Evolutionary conservation across 1,284 basidiomycete genomes (phyloP).

Genomic region (Sanguinoderma infundibulare): DNA sequence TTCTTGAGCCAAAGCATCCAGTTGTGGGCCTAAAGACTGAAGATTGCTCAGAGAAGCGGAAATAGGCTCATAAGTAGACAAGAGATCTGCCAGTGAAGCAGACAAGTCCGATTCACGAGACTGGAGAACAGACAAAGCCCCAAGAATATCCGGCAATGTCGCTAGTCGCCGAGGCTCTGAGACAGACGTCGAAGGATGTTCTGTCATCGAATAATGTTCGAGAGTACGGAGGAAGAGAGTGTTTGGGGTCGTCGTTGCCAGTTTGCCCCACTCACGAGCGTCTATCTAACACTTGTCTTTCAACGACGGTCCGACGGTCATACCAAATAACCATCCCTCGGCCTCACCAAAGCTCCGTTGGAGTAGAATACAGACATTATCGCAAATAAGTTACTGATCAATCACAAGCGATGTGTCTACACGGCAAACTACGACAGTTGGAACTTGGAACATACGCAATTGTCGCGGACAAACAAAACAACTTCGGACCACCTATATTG

Average conservation of each 20-base stretch:
- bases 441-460: neutral
- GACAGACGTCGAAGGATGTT: neutral
- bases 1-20: slow-evolving; percentile 68
- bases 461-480: neutral
- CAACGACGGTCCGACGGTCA: too few species aligned
- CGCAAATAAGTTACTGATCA: slow-evolving; percentile 10
- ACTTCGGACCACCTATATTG: neutral
- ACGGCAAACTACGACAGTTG: neutral
- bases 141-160: slow-evolving; percentile 68
- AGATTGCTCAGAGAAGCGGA: slow-evolving; percentile 67
- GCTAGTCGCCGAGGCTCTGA: slow-evolving; percentile 47
- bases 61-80: slow-evolving; percentile 74
- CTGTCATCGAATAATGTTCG: neutral
- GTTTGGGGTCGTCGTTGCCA: neutral
- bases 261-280: neutral
- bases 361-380: too few species aligned
- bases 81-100: slow-evolving; percentile 72
- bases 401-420: slow-evolving; percentile 7
- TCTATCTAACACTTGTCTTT: too few species aligned
- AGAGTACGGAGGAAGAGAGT: neutral
- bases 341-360: too few species aligned
- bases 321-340: too few species aligned
- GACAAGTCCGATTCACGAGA: slow-evolving; percentile 82
- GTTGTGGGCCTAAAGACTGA: slow-evolving; percentile 62
- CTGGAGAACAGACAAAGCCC: slow-evolving; percentile 75